Evolutionary conservation across 2,329 filamentous ascomycete genomes (phyloP).

Genomic region (Xylariaceae sp.): DNA sequence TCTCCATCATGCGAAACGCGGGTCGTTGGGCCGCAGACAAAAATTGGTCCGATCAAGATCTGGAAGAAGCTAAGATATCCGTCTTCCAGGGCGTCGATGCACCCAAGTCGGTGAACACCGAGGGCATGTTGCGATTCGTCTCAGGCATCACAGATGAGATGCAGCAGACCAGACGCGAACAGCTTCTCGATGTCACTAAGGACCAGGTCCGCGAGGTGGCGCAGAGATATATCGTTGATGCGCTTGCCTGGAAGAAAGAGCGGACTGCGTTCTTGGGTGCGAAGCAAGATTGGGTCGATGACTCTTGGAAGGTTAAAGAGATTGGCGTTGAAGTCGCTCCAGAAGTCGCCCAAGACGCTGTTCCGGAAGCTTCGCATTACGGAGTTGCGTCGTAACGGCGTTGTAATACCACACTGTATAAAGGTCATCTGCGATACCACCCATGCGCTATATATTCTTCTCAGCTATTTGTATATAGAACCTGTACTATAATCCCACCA

Average conservation of each 20-base stretch:
- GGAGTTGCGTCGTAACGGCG: conserved; percentile 23
- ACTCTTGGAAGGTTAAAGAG: conserved; percentile 71
- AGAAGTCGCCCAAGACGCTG: no score
- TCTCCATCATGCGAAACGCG: conserved; percentile 79
- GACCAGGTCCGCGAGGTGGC: conserved; percentile 79
- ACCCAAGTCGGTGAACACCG: conserved; percentile 79
- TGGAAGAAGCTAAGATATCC: conserved; percentile 94
- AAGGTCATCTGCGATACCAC: conserved; percentile 31
- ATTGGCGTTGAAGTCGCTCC: conserved; percentile 57
- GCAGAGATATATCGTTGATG: conserved; percentile 75
- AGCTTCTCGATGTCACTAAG: conserved; percentile 80
- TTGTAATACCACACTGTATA: conserved; percentile 19
- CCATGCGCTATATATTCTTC: conserved; percentile 27
- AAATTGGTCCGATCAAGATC: conserved; percentile 76
- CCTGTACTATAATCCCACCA: conserved; percentile 12
- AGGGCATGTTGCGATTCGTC: conserved; percentile 84
- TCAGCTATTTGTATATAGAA: conserved; percentile 33
- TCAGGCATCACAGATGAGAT: conserved; percentile 84
- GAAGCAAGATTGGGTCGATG: conserved; percentile 75
- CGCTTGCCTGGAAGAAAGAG: conserved; percentile 56
- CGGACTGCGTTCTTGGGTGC: conserved; percentile 76
- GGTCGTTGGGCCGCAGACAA: conserved; percentile 81
- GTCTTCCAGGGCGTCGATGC: conserved; percentile 92
- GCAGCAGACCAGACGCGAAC: conserved; percentile 79
- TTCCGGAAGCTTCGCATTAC: conserved; percentile 20